These are phyloP conservation scores for Chlorella variabilis DNA, from an alignment of 163 green algal species.

Conservation along the genomic window DNA sequence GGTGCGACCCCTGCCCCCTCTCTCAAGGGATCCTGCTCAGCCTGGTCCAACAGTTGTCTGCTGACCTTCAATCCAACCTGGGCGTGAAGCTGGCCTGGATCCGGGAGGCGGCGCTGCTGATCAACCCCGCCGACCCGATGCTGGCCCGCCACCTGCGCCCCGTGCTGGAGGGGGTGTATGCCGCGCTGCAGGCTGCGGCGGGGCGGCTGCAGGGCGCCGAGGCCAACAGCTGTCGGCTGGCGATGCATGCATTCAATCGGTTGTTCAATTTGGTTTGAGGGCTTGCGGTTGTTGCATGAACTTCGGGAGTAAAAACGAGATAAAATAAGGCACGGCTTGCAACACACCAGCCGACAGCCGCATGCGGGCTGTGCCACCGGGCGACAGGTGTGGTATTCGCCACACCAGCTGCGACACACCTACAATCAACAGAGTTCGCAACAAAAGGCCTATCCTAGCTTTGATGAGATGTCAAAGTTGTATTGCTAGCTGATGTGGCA, in stretches of 20 bases:
- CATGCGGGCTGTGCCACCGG: too few relatives aligned
- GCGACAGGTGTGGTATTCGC: too few relatives aligned
- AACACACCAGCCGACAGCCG: too few relatives aligned
- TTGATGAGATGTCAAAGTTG: too few relatives aligned
- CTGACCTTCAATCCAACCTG: constrained; percentile 57
- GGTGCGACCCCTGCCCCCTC: constrained; percentile 36
- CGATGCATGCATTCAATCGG: constrained; percentile 68
- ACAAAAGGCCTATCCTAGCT: too few relatives aligned
- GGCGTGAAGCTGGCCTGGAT: constrained; percentile 77
- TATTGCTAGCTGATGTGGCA: too few relatives aligned
- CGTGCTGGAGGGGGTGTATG: constrained; percentile 53
- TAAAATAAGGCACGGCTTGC: too few relatives aligned
- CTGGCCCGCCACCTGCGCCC: constrained; percentile 61
- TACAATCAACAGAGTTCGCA: too few relatives aligned
- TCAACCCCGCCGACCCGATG: constrained; percentile 65
- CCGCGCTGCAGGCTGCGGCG: constrained; percentile 12
- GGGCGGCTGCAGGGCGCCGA: constrained; percentile 5
- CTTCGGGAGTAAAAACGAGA: too few relatives aligned
- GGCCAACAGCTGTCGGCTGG: constrained; percentile 50
- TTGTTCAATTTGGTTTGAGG: too few relatives aligned
- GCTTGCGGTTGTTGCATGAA: too few relatives aligned
- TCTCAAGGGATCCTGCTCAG: constrained; percentile 77
- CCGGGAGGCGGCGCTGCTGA: constrained; percentile 55
- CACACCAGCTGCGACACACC: too few relatives aligned
- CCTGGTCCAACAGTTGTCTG: constrained; percentile 81